Percentiles rank a stretch among this genome's conserved stretches.
phyloP scores from a whole-genome alignment of 495 filamentous ascomycete species.

The Aspergillus ellipticus region DNA sequence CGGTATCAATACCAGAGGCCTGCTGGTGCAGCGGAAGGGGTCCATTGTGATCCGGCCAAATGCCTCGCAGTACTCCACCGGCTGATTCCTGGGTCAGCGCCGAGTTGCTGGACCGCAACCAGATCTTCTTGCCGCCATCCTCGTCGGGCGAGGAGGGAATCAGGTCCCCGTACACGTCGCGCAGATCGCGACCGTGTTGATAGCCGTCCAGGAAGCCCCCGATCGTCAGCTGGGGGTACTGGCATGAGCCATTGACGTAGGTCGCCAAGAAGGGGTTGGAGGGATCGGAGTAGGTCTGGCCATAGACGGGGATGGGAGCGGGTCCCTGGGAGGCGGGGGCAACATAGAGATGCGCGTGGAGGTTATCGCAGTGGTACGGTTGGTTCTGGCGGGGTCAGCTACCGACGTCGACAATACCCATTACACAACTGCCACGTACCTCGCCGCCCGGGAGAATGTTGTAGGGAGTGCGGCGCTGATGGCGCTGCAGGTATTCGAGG shows the following conservation, averaged over 20 bases:
- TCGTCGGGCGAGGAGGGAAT: slow-evolving; percentile 20
- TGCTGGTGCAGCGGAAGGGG: slow-evolving; percentile 40
- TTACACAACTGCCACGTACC: no score
- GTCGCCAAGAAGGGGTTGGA: slow-evolving; percentile 33
- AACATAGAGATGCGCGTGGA: slow-evolving; percentile 38
- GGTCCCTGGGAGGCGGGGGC: slow-evolving; percentile 21
- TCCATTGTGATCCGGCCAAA: slow-evolving; percentile 34
- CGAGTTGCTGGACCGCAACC: slow-evolving; percentile 40
- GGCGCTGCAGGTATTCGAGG: slow-evolving; percentile 41
- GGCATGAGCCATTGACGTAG: slow-evolving; percentile 38
- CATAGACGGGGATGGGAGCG: slow-evolving; percentile 35
- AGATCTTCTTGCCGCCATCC: slow-evolving; percentile 22
- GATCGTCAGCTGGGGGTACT: slow-evolving; percentile 44
- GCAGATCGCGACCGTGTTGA: slow-evolving; percentile 41
- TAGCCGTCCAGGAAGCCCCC: slow-evolving; percentile 41
- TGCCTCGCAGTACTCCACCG: slow-evolving; percentile 37
- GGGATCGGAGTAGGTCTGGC: slow-evolving; percentile 37
- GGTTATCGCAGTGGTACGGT: slow-evolving; percentile 38
- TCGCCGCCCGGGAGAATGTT: slow-evolving; percentile 42
- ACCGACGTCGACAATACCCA: no score
- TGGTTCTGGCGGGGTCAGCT: slow-evolving; percentile 28
- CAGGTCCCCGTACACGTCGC: slow-evolving; percentile 33
- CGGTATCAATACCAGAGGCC: slow-evolving; percentile 34
- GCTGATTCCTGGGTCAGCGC: slow-evolving; percentile 37
- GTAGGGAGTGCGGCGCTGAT: slow-evolving; percentile 40